phyloP scores from a whole-genome alignment of 805 yeast species.

The Metschnikowia similis region DNA sequence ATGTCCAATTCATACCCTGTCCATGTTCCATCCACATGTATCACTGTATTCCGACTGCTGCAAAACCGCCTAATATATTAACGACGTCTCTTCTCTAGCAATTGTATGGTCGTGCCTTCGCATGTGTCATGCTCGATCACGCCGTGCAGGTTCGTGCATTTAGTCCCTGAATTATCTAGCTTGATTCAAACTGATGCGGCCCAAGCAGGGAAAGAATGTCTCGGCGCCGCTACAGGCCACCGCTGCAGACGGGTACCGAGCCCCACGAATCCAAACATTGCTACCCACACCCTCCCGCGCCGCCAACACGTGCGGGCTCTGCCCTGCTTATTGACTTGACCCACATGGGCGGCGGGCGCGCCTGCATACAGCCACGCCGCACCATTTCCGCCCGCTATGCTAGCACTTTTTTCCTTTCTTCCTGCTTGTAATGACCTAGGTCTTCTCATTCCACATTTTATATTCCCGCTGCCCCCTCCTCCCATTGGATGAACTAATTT shows the following conservation, averaged over 20 bases:
- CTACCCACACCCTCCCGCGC: neutral
- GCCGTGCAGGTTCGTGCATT: neutral
- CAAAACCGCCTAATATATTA: too few relatives aligned
- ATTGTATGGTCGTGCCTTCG: neutral
- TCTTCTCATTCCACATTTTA: conserved; percentile 1
- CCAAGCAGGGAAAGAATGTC: neutral
- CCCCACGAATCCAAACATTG: too few relatives aligned
- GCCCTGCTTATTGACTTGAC: neutral
- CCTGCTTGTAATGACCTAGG: neutral
- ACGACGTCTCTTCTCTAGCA: neutral
- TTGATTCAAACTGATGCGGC: neutral
- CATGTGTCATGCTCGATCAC: conserved; percentile 1
- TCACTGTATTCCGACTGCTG: too few relatives aligned
- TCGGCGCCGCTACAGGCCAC: too few relatives aligned
- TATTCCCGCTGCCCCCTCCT: neutral
- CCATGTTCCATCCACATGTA: too few relatives aligned
- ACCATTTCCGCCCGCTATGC: neutral
- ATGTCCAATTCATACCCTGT: too few relatives aligned
- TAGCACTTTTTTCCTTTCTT: neutral
- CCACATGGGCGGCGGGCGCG: conserved; percentile 1
- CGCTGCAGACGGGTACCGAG: too few relatives aligned
- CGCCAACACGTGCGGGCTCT: too few relatives aligned
- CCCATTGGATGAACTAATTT: neutral
- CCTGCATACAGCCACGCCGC: conserved; percentile 1
- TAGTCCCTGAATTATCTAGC: too few relatives aligned